phyloP scores from a whole-genome alignment of 2,329 filamentous ascomycete genomes.

The Ophiostoma perfectum region DNA sequence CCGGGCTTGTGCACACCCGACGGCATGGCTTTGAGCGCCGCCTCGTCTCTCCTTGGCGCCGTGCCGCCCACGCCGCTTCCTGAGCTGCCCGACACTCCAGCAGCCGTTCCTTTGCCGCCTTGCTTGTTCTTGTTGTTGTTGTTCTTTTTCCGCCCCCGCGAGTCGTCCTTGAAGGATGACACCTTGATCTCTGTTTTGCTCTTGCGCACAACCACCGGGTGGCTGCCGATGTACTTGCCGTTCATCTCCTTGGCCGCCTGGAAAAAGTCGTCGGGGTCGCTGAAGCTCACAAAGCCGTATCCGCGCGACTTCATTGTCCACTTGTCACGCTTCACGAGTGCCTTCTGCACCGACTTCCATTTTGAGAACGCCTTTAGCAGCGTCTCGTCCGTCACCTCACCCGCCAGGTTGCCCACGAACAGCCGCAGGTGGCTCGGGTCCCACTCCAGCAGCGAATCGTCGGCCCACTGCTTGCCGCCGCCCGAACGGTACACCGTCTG shows the following conservation, averaged over 20 bases:
- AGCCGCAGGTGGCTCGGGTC: constrained; percentile 89
- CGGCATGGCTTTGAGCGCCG: constrained; percentile 46
- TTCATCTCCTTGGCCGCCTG: constrained; percentile 96
- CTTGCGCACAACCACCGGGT: constrained; percentile 81
- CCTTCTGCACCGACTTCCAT: constrained; percentile 85
- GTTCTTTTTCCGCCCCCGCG: constrained; percentile 29
- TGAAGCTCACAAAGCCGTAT: constrained; percentile 94
- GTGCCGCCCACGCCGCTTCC: constrained; percentile 32
- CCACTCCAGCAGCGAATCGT: constrained; percentile 87
- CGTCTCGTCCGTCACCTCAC: constrained; percentile 94
- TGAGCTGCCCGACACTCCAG: constrained; percentile 30
- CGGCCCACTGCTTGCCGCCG: constrained; percentile 89
- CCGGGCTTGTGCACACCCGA: constrained; percentile 56
- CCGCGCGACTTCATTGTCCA: constrained; percentile 93
- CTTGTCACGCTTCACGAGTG: constrained; percentile 90
- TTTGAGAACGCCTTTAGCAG: constrained; percentile 87
- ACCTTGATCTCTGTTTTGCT: constrained; percentile 89
- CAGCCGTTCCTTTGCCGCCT: constrained; percentile 34
- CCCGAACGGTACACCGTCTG: constrained; percentile 86
- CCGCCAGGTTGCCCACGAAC: constrained; percentile 93
- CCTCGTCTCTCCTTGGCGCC: constrained; percentile 40
- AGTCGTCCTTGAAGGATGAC: constrained; percentile 58
- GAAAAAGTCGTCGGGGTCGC: constrained; percentile 93
- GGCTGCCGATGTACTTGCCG: constrained; percentile 97
- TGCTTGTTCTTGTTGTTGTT: constrained; percentile 47